phyloP scores from a whole-genome alignment of 2,329 filamentous ascomycete genomes.

The Tolypocladium tropicale region DNA sequence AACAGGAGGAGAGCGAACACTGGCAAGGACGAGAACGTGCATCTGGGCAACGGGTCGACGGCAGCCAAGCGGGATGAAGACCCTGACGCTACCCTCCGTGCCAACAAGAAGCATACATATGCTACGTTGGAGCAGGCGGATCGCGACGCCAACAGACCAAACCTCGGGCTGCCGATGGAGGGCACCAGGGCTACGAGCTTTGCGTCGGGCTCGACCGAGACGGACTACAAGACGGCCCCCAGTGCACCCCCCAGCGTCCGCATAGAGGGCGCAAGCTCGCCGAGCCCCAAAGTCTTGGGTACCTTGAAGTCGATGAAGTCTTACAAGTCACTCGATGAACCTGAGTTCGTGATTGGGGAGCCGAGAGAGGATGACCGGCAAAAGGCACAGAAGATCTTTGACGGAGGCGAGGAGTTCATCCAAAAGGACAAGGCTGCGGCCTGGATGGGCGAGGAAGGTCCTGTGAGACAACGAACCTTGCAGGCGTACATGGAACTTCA shows the following conservation, averaged over 20 bases:
- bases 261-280: conserved; percentile 28
- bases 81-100: conserved; percentile 18
- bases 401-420: conserved; percentile 74
- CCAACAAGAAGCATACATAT: conserved; percentile 12
- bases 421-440: conserved; percentile 70
- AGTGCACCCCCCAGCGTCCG: conserved; percentile 34
- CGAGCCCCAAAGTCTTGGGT: conserved; percentile 23
- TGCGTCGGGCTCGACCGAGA: conserved; percentile 25
- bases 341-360: conserved; percentile 46
- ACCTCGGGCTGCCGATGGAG: conserved; percentile 32
- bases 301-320: conserved; percentile 21
- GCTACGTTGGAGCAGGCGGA: conserved; percentile 14
- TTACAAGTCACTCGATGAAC: conserved; percentile 42
- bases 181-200: conserved; percentile 23
- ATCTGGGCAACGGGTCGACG: conserved; percentile 1
- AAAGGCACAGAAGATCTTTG: conserved; percentile 73
- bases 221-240: conserved; percentile 30
- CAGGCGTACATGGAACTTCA: conserved; percentile 87
- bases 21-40: conserved; percentile 5
- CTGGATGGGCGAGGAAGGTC: conserved; percentile 73
- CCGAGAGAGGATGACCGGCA: conserved; percentile 60
- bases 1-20: conserved; percentile 6
- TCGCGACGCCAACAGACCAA: conserved; percentile 17
- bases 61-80: conserved; percentile 3
- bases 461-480: conserved; percentile 46